Evolutionary conservation across 352 stramenopile genomes (phyloP).

Genomic region (Globisporangium nagaii): DNA sequence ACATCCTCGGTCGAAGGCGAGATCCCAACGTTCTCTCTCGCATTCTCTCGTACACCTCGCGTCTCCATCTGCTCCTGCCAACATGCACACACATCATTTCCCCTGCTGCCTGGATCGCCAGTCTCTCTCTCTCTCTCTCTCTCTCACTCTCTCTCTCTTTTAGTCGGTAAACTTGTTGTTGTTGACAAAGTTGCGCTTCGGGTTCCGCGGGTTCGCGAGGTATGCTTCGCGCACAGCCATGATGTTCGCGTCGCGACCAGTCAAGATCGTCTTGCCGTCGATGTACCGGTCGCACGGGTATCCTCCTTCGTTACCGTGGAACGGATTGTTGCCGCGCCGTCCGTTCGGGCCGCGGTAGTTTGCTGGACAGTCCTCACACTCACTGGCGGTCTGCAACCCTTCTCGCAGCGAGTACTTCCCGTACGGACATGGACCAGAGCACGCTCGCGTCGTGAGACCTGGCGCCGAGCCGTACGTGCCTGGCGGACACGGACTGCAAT

Average conservation of each 20-base stretch:
- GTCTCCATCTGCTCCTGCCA: too few relatives aligned
- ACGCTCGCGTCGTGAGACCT: constrained; percentile 50
- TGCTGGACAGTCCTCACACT: constrained; percentile 52
- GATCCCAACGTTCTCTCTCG: too few relatives aligned
- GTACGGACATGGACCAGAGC: constrained; percentile 53
- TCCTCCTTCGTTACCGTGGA: constrained; percentile 28
- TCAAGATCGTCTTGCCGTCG: constrained; percentile 39
- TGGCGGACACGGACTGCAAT: constrained; percentile 60
- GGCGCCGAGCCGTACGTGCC: constrained; percentile 51
- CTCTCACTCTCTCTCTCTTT: neutral
- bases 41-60: too few relatives aligned
- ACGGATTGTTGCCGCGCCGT: constrained; percentile 46
- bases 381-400: constrained; percentile 45
- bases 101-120: too few relatives aligned
- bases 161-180: constrained; percentile 9
- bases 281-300: constrained; percentile 58
- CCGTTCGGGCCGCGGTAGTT: constrained; percentile 59
- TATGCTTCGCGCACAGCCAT: constrained; percentile 27
- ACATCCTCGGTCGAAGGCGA: too few relatives aligned
- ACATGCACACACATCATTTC: too few relatives aligned
- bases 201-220: constrained; percentile 9
- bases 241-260: constrained; percentile 27
- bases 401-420: constrained; percentile 64
- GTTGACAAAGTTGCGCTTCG: constrained; percentile 11
- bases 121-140: neutral